These are phyloP conservation scores for Leccinum disarticulatum DNA, from an alignment of 768 basidiomycete species.

Conservation along the genomic window DNA sequence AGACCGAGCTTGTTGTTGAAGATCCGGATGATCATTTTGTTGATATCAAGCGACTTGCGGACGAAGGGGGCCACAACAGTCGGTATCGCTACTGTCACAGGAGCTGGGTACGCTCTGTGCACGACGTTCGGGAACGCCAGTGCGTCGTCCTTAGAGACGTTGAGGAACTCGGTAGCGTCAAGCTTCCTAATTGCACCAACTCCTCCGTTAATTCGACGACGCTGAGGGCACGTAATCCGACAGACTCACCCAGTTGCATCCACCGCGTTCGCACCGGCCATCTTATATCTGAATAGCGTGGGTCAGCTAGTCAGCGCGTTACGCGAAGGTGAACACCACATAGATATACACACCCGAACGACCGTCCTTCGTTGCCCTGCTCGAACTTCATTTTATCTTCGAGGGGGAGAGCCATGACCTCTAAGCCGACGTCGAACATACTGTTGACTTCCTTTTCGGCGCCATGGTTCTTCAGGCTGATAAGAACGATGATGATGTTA, in stretches of 20 bases:
- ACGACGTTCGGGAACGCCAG: conserved; percentile 54
- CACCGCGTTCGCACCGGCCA: neutral
- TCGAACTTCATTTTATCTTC: conserved; percentile 45
- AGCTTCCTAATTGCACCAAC: conserved; percentile 17
- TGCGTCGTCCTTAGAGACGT: conserved; percentile 68
- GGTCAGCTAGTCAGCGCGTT: neutral
- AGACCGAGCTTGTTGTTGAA: conserved; percentile 59
- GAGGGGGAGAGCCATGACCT: conserved; percentile 40
- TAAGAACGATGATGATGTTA: neutral
- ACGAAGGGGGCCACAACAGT: conserved; percentile 54
- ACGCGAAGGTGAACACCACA: neutral
- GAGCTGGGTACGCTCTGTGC: conserved; percentile 56
- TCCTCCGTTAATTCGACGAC: neutral
- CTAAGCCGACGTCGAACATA: conserved; percentile 45
- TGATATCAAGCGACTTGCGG: conserved; percentile 55
- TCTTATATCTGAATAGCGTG: conserved; percentile 46
- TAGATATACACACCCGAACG: conserved; percentile 34
- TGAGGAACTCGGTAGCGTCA: conserved; percentile 64
- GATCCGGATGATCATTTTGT: conserved; percentile 49
- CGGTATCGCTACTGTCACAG: conserved; percentile 51
- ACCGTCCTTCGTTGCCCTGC: conserved; percentile 41
- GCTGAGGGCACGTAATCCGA: neutral
- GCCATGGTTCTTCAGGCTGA: conserved; percentile 45
- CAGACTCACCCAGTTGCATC: conserved; percentile 35
- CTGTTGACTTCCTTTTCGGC: conserved; percentile 34